Conservation (phyloP, 768 basidiomycete species). For the Phlegmacium glaucopus region DNA sequence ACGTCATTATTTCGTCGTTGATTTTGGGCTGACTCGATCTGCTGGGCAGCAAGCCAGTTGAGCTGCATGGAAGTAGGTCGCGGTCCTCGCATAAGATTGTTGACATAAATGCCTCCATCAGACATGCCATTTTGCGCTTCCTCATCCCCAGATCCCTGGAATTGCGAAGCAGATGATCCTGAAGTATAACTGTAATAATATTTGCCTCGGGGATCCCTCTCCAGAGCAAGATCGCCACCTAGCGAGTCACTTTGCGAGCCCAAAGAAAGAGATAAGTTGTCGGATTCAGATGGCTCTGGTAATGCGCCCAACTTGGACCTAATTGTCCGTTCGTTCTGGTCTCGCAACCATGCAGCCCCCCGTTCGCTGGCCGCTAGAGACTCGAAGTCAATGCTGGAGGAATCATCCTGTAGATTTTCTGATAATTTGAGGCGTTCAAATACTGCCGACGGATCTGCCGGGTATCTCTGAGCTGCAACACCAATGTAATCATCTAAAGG, state of each 20-base stretch:
- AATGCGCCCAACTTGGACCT: conserved; percentile 56
- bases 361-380: conserved; percentile 56
- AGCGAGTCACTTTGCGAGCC: conserved; percentile 37
- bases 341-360: conserved; percentile 77
- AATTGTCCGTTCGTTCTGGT: conserved; percentile 70
- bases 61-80: conserved; percentile 69
- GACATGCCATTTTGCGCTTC: conserved; percentile 32
- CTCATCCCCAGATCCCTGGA: conserved; percentile 53
- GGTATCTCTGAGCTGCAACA: conserved; percentile 27
- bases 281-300: conserved; percentile 58
- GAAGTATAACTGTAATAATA: conserved; percentile 75
- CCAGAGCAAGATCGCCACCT: conserved; percentile 61
- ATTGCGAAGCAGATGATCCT: conserved; percentile 44
- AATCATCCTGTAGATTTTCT: conserved; percentile 39
- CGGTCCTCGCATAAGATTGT: conserved; percentile 27
- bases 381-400: conserved; percentile 39
- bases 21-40: conserved; percentile 29
- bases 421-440: conserved; percentile 56
- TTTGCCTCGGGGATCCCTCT: conserved; percentile 64
- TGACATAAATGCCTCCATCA: conserved; percentile 24
- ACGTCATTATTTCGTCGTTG: conserved; percentile 18
- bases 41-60: conserved; percentile 61
- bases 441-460: conserved; percentile 41
- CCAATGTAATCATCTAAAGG: conserved; percentile 21
- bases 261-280: conserved; percentile 41